Percentiles rank a stretch among this genome's conserved stretches.
These are phyloP conservation scores for Myxozyma mucilagina DNA, from an alignment of 805 yeast genomes.

Conservation along the genomic window DNA sequence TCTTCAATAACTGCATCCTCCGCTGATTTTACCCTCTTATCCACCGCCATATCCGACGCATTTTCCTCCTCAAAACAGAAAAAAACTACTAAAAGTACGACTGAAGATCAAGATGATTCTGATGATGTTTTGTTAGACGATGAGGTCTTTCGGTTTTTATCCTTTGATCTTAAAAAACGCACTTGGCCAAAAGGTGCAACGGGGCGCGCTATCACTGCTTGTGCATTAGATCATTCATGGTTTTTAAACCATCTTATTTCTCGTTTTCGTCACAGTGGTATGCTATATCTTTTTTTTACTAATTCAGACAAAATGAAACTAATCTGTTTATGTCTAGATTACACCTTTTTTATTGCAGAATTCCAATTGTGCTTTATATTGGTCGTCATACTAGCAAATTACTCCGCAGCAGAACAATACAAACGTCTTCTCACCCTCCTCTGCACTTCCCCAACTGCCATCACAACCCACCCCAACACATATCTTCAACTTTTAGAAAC, in stretches of 20 bases:
- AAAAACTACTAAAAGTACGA: not conserved
- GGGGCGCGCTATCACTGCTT: conserved; percentile 49
- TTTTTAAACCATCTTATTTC: conserved; percentile 47
- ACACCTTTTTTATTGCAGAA: conserved; percentile 50
- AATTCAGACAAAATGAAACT: too few species aligned
- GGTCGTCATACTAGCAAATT: conserved; percentile 58
- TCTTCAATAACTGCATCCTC: conserved; percentile 53
- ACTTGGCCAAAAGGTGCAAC: conserved; percentile 44
- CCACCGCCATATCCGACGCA: conserved; percentile 16
- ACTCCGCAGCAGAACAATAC: conserved; percentile 68
- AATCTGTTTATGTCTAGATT: conserved; percentile 26
- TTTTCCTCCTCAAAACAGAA: not conserved
- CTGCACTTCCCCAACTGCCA: conserved; percentile 41
- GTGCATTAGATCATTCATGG: conserved; percentile 64
- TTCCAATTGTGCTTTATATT: conserved; percentile 54
- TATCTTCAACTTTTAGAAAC: conserved; percentile 39
- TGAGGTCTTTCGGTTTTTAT: conserved; percentile 47
- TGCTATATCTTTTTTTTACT: not conserved
- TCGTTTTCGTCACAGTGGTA: conserved; percentile 24
- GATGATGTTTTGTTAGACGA: not conserved
- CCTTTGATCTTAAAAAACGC: conserved; percentile 44
- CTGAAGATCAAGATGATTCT: not conserved
- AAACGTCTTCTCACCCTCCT: conserved; percentile 50
- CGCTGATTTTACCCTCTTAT: conserved; percentile 41
- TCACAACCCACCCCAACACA: conserved; percentile 37